These are phyloP conservation scores for Coemansia sp. DNA, from an alignment of 192 early-diverging fungal genomes.

Conservation along the genomic window DNA sequence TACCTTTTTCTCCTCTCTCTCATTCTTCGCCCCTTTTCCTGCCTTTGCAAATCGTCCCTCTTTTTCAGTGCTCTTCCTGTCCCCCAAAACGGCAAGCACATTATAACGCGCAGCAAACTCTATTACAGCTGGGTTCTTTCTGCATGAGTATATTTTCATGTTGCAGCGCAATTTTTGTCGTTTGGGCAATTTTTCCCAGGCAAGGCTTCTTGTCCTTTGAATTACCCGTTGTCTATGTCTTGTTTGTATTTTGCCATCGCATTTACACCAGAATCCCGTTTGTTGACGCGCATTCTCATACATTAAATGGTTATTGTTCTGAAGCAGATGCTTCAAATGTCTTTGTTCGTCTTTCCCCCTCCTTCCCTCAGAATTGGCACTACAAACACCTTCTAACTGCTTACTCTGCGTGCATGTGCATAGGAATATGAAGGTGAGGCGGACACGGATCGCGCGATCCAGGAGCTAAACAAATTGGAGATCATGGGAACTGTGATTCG, in stretches of 20 bases:
- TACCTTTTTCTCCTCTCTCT: background rate
- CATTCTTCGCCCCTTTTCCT: background rate
- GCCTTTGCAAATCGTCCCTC: conserved; percentile 10
- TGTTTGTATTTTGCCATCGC: background rate
- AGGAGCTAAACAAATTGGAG: conserved; percentile 18
- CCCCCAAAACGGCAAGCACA: conserved; percentile 1
- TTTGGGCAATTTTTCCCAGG: background rate
- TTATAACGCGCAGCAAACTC: background rate
- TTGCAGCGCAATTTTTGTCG: background rate
- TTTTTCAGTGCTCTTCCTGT: background rate
- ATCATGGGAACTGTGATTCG: conserved; percentile 19
- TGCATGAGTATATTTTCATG: background rate
- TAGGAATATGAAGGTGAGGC: conserved; percentile 25
- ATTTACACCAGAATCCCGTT: background rate
- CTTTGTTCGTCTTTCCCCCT: background rate
- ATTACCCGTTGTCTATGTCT: background rate
- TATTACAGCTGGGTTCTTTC: background rate
- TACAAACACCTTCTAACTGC: background rate
- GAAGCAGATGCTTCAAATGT: background rate
- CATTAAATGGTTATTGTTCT: conserved; percentile 2
- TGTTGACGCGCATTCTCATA: background rate
- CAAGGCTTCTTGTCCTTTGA: background rate
- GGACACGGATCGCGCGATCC: conserved; percentile 13
- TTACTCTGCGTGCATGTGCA: background rate
- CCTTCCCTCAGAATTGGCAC: too few relatives aligned